Evolutionary conservation across 345 rosid species (phyloP).

Genomic region (Corymbia maculata): DNA sequence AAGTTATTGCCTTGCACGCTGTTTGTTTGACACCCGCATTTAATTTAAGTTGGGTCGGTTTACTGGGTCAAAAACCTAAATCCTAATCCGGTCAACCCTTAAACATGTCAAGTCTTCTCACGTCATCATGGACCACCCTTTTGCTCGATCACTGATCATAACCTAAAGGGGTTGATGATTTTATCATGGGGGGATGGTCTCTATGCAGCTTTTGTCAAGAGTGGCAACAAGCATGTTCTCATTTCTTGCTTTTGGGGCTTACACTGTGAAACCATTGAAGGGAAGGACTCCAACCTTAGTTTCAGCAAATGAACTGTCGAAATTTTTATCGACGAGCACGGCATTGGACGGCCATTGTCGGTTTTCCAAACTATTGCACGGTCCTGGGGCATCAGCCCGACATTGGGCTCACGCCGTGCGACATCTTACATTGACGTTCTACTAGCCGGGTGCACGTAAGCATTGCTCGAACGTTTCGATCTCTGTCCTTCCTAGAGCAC

Average conservation of each 20-base stretch:
- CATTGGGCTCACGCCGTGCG: neutral
- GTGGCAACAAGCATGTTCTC: neutral
- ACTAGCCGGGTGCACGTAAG: neutral
- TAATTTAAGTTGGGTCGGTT: neutral
- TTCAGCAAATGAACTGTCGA: neutral
- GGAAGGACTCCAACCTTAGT: neutral
- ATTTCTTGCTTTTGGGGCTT: neutral
- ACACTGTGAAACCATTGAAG: neutral
- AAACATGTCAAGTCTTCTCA: neutral
- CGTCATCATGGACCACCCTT: neutral
- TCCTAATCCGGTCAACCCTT: neutral
- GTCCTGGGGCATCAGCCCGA: neutral
- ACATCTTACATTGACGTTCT: neutral
- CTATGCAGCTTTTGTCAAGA: neutral
- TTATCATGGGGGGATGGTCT: neutral
- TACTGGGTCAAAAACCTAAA: neutral
- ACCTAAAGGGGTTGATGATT: neutral
- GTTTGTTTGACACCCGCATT: neutral
- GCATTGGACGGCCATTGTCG: neutral
- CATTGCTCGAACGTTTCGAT: neutral
- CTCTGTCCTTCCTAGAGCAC: neutral
- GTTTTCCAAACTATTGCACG: neutral
- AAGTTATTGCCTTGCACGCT: neutral
- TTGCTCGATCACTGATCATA: neutral
- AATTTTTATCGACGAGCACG: neutral